Conservation (phyloP, 768 basidiomycete species). For the Russula lepida region DNA sequence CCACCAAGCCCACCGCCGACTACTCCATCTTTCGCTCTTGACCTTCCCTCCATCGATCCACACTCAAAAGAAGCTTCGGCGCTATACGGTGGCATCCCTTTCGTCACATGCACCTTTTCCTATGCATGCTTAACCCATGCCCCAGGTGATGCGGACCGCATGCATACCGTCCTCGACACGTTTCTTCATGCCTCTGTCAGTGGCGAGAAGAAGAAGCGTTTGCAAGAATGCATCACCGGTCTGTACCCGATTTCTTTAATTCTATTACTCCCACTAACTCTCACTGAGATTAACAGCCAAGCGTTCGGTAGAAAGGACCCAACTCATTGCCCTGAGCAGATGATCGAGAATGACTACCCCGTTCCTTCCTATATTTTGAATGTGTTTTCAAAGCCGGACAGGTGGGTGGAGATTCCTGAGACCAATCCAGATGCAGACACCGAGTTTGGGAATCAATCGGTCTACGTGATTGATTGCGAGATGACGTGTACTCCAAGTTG, state of each 20-base stretch:
- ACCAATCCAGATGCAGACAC: slow-evolving; percentile 28
- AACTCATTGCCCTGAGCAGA: slow-evolving; percentile 70
- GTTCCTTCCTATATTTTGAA: slow-evolving; percentile 79
- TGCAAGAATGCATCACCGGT: slow-evolving; percentile 37
- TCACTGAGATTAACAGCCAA: slow-evolving; percentile 38
- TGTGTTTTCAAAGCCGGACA: slow-evolving; percentile 50
- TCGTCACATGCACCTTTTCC: slow-evolving; percentile 72
- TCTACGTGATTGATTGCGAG: slow-evolving; percentile 92
- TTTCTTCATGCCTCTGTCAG: slow-evolving; percentile 80
- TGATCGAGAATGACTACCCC: slow-evolving; percentile 93
- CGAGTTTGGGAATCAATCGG: slow-evolving; percentile 32
- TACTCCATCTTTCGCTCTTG: not conserved
- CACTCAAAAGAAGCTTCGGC: slow-evolving; percentile 20
- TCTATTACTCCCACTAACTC: not conserved
- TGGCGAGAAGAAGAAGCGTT: slow-evolving; percentile 68
- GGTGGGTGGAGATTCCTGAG: slow-evolving; percentile 80
- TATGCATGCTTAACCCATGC: slow-evolving; percentile 91
- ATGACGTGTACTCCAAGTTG: slow-evolving; percentile 54
- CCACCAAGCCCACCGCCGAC: slow-evolving; percentile 30
- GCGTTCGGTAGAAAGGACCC: slow-evolving; percentile 53
- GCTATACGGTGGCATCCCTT: slow-evolving; percentile 40
- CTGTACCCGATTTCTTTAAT: slow-evolving; percentile 14
- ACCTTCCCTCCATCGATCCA: slow-evolving; percentile 9
- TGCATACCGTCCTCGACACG: slow-evolving; percentile 77
- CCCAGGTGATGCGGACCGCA: slow-evolving; percentile 75